Percentiles rank a stretch among this genome's conserved stretches.
Evolutionary conservation across 768 basidiomycete species (phyloP).

Genomic region (Panellus pusillus): DNA sequence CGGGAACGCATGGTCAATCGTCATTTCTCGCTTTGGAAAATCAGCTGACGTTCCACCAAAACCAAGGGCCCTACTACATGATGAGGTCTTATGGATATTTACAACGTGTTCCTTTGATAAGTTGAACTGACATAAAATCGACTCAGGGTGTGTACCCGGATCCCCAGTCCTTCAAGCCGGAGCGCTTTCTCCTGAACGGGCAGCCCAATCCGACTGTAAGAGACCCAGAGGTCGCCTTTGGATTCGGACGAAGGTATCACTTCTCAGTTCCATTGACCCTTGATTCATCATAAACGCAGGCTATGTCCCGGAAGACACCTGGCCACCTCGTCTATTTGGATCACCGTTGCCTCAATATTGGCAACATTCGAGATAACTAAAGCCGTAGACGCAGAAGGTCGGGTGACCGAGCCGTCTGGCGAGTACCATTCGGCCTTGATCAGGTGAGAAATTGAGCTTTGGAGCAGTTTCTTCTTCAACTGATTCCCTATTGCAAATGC

Average conservation of each 20-base stretch:
- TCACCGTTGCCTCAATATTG: neutral
- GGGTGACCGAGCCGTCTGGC: slow-evolving; percentile 24
- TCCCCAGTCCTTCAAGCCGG: slow-evolving; percentile 36
- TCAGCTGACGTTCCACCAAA: too few relatives aligned
- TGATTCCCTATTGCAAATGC: too few relatives aligned
- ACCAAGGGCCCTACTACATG: slow-evolving; percentile 3
- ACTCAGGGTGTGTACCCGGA: slow-evolving; percentile 29
- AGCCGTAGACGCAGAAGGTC: neutral
- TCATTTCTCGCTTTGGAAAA: neutral
- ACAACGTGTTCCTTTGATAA: too few relatives aligned
- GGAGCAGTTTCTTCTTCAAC: too few relatives aligned
- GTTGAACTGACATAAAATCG: neutral
- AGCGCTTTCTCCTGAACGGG: too few relatives aligned
- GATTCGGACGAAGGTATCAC: slow-evolving; percentile 19
- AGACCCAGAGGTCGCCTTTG: too few relatives aligned
- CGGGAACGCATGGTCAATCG: slow-evolving; percentile 23
- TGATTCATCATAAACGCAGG: neutral
- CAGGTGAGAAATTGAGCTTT: too few relatives aligned
- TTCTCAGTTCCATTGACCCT: neutral
- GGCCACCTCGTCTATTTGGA: neutral
- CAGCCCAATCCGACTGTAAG: too few relatives aligned
- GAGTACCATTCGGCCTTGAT: too few relatives aligned
- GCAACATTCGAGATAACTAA: slow-evolving; percentile 2
- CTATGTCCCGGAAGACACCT: slow-evolving; percentile 14
- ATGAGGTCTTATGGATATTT: neutral